Percentiles rank a stretch among this genome's conserved stretches.
Evolutionary conservation across 2,329 filamentous ascomycete species (phyloP).

Genomic region (Talaromyces islandicus): DNA sequence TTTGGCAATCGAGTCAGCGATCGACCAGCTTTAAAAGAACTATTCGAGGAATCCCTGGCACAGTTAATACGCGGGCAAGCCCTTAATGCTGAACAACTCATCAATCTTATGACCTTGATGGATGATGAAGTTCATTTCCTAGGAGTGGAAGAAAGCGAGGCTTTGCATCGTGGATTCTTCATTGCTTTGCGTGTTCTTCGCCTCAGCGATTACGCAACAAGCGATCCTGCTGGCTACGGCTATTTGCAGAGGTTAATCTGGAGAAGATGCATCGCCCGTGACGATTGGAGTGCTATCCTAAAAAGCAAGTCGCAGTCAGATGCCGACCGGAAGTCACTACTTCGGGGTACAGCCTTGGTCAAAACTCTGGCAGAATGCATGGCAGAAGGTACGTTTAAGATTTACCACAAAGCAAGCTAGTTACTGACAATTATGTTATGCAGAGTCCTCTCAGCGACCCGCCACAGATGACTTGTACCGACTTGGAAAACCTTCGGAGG

Average conservation of each 20-base stretch:
- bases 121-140: conserved; percentile 49
- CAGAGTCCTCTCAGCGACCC: conserved; percentile 14
- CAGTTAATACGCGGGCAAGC: conserved; percentile 66
- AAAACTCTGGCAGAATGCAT: conserved; percentile 60
- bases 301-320: conserved; percentile 71
- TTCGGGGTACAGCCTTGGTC: conserved; percentile 64
- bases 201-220: conserved; percentile 49
- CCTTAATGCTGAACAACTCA: conserved; percentile 51
- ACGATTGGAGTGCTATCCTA: conserved; percentile 78
- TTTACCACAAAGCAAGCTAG: conserved; percentile 21
- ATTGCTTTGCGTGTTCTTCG: conserved; percentile 58
- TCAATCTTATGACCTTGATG: conserved; percentile 70
- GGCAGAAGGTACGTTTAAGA: conserved; percentile 51
- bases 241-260: conserved; percentile 63
- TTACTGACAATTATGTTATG: conserved; percentile 5
- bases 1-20: conserved; percentile 53
- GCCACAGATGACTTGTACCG: conserved; percentile 17
- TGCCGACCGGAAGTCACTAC: conserved; percentile 54
- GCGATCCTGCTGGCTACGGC: conserved; percentile 52
- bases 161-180: conserved; percentile 61
- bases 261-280: conserved; percentile 76
- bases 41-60: conserved; percentile 66
- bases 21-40: conserved; percentile 60
- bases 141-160: conserved; percentile 42
- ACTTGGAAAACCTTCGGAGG: conserved; percentile 21